Evolutionary conservation across 768 basidiomycete species (phyloP), one percentile per base, ranked within the genome.

Genomic region (Boletales sp.): DNA sequence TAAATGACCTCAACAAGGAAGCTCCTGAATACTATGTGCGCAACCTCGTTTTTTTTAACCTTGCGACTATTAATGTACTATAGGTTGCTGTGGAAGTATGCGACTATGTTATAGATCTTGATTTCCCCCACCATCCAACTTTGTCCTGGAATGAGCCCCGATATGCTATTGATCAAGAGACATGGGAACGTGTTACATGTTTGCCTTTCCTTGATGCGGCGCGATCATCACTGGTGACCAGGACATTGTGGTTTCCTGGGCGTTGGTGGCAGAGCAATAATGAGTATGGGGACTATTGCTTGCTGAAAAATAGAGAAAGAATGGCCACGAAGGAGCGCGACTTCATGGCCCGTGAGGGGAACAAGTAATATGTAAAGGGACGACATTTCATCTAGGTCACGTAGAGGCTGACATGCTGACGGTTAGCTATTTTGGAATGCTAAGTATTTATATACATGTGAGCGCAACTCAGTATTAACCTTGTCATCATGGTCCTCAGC

Each of bases 1-100:
- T 94, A 66, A 99, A 99, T 66, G 94, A 96, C 61, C 66, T 89
- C 49, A 99, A 99, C 69, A 73, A 74, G 54, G 93, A 94, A 61
- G 87, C 86, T 56, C 60, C 66, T 0, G 82, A 81, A 36, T 85
- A 84, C 56, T 94, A 92, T 69, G 95, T 96, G 62, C 63, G 83
- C 68, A 41, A 31, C 52, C 18, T 31, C 46, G 38, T 42, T 18
- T 8, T 14, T 21, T 38, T 47, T 25, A 9, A 28, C 49, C 48
- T 34, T 34, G 1, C 5, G 13, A 34, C 13, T 33, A 51, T 52
- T 44, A 50, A 30, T 32, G 13, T 38, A 39, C 48, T 49, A 19
- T 21, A 88, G 95, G 85, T 90, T 31, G 74, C 85, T 21, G 70
- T 83, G 18, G 71, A 79, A 18, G 72, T 79, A 36, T 99, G 96